Conservation (phyloP, 306 rosid genomes). For the Casuarina cunninghamiana region DNA sequence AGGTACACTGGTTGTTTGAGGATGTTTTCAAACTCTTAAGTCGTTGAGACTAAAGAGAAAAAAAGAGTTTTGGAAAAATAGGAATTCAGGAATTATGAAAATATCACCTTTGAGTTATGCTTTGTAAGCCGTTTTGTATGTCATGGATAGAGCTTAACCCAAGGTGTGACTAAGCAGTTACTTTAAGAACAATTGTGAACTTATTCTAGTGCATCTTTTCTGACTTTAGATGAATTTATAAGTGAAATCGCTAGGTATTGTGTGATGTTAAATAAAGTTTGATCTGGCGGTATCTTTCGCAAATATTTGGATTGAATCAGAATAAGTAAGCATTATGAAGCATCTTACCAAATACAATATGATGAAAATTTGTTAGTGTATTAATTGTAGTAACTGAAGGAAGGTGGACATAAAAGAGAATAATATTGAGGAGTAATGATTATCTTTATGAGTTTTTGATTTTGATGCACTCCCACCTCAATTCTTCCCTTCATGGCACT, state of each 20-base stretch:
- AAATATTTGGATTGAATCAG: background rate
- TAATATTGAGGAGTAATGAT: background rate
- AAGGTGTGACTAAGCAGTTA: background rate
- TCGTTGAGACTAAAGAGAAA: background rate
- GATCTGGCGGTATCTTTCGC: background rate
- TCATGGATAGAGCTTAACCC: background rate
- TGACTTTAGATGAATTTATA: background rate
- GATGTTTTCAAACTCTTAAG: background rate
- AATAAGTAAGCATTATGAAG: background rate
- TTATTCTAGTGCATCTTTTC: slow-evolving; percentile 1
- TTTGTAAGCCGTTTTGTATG: background rate
- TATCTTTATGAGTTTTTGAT: background rate
- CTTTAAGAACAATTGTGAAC: slow-evolving; percentile 5
- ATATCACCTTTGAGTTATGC: background rate
- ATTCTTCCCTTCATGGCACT: slow-evolving; percentile 16
- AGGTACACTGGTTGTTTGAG: background rate
- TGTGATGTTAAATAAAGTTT: background rate
- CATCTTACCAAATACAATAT: background rate
- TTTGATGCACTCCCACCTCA: slow-evolving; percentile 9
- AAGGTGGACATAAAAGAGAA: slow-evolving; percentile 16
- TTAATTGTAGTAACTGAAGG: background rate
- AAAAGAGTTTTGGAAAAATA: background rate
- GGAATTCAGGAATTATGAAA: background rate
- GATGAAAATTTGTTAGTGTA: background rate
- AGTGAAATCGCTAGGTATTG: slow-evolving; percentile 8